phyloP scores from a whole-genome alignment of 805 yeast species.

The Starmera dryadoides region DNA sequence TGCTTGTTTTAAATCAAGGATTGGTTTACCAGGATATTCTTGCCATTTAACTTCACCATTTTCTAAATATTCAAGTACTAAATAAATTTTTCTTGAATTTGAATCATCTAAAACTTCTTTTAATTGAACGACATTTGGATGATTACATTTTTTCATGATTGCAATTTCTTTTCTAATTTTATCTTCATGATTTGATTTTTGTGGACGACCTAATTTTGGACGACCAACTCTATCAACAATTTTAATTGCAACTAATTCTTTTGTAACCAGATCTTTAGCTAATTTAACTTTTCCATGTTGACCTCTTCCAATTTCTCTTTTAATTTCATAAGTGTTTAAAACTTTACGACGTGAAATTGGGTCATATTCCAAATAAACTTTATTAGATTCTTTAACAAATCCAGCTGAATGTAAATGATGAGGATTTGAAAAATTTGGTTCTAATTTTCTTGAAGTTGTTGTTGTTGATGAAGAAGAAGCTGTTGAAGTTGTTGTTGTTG shows the following conservation, averaged over 20 bases:
- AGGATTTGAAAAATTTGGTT: conserved; percentile 17
- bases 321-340: conserved; percentile 83
- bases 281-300: conserved; percentile 98
- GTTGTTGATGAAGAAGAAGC: too few species aligned
- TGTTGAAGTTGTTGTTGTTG: background rate
- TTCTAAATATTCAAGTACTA: conserved; percentile 85
- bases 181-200: conserved; percentile 50
- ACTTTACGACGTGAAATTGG: conserved; percentile 77
- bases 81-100: conserved; percentile 74
- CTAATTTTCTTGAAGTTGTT: conserved; percentile 14
- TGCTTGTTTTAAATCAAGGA: conserved; percentile 58
- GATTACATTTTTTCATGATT: conserved; percentile 85
- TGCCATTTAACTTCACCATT: conserved; percentile 91
- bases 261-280: conserved; percentile 62
- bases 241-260: conserved; percentile 82
- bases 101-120: conserved; percentile 85
- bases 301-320: conserved; percentile 87
- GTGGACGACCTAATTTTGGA: conserved; percentile 42
- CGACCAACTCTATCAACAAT: conserved; percentile 73
- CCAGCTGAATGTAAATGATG: conserved; percentile 20
- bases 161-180: conserved; percentile 83
- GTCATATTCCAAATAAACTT: conserved; percentile 78
- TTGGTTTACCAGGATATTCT: conserved; percentile 48
- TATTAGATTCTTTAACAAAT: conserved; percentile 75
- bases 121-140: conserved; percentile 86